Base-by-base conservation (phyloP, 2,329 filamentous ascomycete species). In the Aspergillus persii region DNA sequence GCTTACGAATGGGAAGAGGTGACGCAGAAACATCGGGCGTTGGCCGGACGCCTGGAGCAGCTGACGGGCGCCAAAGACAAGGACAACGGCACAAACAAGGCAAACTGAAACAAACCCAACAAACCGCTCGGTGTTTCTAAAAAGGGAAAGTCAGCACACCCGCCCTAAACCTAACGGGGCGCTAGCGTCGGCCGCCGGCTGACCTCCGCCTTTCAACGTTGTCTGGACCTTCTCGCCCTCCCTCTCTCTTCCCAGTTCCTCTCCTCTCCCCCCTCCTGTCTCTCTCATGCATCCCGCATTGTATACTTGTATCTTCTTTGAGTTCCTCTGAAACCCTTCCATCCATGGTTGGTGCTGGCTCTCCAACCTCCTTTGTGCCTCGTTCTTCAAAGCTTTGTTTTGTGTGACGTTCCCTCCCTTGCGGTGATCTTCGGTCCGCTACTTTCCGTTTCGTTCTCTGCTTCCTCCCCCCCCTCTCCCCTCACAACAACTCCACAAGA, bases 21-120 rank as follows among this genome's bases (percentile, higher is more conserved):
- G 36, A 92, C 96, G 74, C 91, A 90, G 75, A 90, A 94, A 66
- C 94, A 97, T 78, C 86, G 91, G 48, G 83, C 93, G 11, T 82
- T 97, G 69, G 92, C 93, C 18, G 91, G 92, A 8, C 86, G 91
- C 41, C 61, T 78, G 57, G 76, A 78, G 58, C 75, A 77, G 62
- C 65, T 78, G 3, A 36, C 5, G 15, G 36, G 36, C 36, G 36
- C 7, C 15, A n/a, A 30, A n/a, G 18, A 49, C 18, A 49, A 50
- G 29, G 18, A 23, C 18, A 23, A 23, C 18, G 18, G 18, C 18
- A 23, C 18, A 31, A 31, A 50, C 15, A 29, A 50, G 12, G n/a
- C 15, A 36, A 36, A 36, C 33, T 15, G 33, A 36, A 36, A 36
- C 33, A 36, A 36, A 36, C 33, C 33, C 33, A 36, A 36, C 33